Conservation (phyloP, 305 asterid species). For the Euphrasia arctica region DNA sequence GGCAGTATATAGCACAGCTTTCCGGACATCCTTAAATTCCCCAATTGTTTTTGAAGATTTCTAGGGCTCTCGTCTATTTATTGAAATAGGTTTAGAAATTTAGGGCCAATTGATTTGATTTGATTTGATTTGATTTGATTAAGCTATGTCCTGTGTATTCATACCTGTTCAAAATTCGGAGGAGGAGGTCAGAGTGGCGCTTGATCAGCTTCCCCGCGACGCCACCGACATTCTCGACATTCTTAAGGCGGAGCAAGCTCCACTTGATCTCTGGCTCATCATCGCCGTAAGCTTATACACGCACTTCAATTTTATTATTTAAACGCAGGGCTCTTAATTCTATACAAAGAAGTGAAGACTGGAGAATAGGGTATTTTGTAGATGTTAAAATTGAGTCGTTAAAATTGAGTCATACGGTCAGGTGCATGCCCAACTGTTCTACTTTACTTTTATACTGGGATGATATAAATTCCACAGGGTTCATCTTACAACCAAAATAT, state of each 20-base stretch:
- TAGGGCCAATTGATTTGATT: slow-evolving; percentile 17
- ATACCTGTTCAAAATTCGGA: slow-evolving; percentile 97
- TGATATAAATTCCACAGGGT: neutral
- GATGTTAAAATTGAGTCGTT: neutral
- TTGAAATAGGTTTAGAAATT: slow-evolving; percentile 6
- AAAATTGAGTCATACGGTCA: neutral
- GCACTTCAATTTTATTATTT: neutral
- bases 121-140: slow-evolving; percentile 9
- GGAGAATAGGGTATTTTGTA: slow-evolving; percentile 1
- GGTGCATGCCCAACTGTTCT: neutral
- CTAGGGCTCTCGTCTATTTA: slow-evolving; percentile 20
- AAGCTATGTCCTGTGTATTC: slow-evolving; percentile 65
- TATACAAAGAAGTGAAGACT: neutral
- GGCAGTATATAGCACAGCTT: neutral
- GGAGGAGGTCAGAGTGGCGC: slow-evolving; percentile 93
- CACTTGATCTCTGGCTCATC: slow-evolving; percentile 94
- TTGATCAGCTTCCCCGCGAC: slow-evolving; percentile 98
- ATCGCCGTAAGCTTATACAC: slow-evolving; percentile 61
- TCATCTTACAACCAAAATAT: neutral
- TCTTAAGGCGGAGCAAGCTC: slow-evolving; percentile 99
- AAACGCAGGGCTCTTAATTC: neutral
- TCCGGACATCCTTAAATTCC: neutral
- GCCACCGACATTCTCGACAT: slow-evolving; percentile 97
- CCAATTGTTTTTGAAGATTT: neutral
- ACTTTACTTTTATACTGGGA: too few relatives aligned